Evolutionary conservation across 768 basidiomycete species (phyloP).

Genomic region (Mycena vulgaris): DNA sequence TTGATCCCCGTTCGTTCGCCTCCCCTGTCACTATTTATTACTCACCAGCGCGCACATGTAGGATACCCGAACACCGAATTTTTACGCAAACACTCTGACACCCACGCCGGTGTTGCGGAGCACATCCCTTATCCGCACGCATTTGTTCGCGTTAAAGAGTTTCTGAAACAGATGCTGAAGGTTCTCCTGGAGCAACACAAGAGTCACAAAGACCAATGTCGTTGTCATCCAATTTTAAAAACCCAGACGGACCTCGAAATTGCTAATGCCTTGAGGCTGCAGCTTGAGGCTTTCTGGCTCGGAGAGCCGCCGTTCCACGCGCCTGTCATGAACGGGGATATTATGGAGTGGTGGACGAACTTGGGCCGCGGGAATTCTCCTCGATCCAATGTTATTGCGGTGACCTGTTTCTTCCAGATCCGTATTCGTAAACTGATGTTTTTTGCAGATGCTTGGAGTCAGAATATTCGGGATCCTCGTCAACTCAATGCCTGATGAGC

Average conservation of each 20-base stretch:
- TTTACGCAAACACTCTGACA: neutral
- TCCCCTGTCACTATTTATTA: neutral
- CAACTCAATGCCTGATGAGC: conserved; percentile 54
- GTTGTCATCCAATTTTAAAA: conserved; percentile 27
- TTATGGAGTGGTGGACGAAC: conserved; percentile 26
- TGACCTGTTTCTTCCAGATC: conserved; percentile 29
- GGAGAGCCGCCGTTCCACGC: conserved; percentile 40
- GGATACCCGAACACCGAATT: too few species aligned
- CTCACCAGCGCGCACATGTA: too few species aligned
- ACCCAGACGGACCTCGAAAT: neutral
- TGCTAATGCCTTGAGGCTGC: conserved; percentile 2
- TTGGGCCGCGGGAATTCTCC: conserved; percentile 15
- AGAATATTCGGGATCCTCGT: conserved; percentile 47
- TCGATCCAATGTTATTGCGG: conserved; percentile 42
- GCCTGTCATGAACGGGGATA: conserved; percentile 5
- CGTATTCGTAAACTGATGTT: neutral
- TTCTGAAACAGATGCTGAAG: conserved; percentile 4
- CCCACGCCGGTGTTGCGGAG: neutral
- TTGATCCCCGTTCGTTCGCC: conserved; percentile 43
- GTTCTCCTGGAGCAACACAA: conserved; percentile 8
- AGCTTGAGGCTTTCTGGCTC: conserved; percentile 24
- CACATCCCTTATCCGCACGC: conserved; percentile 19
- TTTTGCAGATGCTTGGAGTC: conserved; percentile 39
- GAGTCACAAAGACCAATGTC: conserved; percentile 1
- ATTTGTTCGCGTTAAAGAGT: conserved; percentile 18